These are phyloP conservation scores for Canavalia ensiformis DNA, from an alignment of 306 rosid species.

Conservation along the genomic window DNA sequence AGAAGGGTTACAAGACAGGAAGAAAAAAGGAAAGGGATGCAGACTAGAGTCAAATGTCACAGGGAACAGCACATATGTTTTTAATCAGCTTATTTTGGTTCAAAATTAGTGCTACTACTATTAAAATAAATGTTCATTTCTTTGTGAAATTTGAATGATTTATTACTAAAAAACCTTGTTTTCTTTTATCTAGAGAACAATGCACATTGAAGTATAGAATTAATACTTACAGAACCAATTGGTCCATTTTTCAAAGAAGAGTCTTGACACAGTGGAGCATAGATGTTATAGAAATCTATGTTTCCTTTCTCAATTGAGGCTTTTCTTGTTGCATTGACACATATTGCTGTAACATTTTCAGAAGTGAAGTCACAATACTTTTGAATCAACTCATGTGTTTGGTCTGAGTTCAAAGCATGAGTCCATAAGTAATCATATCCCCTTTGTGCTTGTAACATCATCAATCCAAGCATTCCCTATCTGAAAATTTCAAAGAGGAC, in stretches of 20 bases:
- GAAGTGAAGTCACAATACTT: constrained; percentile 56
- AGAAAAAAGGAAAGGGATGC: no score
- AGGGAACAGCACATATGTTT: background rate
- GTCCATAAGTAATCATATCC: constrained; percentile 61
- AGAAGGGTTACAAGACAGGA: background rate
- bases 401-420: constrained; percentile 67
- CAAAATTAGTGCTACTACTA: background rate
- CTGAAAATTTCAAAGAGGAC: constrained; percentile 43
- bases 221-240: constrained; percentile 52
- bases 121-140: background rate
- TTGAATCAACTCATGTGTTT: constrained; percentile 57
- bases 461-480: constrained; percentile 71
- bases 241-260: constrained; percentile 43
- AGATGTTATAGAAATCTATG: constrained; percentile 54
- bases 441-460: constrained; percentile 35
- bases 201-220: background rate
- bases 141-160: background rate
- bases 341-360: constrained; percentile 18
- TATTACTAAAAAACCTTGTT: background rate
- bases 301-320: constrained; percentile 42
- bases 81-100: background rate
- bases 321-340: constrained; percentile 20
- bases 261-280: constrained; percentile 59
- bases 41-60: background rate
- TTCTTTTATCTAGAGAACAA: background rate